Evolutionary conservation across 2,329 filamentous ascomycete genomes (phyloP), one percentile per base, ranked within the genome.

Genomic region (Colletotrichum phormii): DNA sequence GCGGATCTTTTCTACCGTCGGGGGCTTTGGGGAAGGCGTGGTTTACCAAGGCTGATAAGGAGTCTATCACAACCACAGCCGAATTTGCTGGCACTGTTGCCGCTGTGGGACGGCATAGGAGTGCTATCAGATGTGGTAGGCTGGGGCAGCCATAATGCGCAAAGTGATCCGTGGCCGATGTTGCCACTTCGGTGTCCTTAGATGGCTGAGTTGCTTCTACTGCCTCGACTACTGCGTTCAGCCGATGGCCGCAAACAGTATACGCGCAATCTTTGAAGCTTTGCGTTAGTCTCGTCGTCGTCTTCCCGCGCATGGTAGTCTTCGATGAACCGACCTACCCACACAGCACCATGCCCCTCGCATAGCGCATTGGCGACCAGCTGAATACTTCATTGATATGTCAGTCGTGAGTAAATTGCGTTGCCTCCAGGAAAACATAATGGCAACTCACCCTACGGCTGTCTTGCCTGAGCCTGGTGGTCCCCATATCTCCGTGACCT

Each of bases 391-490:
- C 9, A 18, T 24, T 18, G 51, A 63, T 35, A 31, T 18, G 42
- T 74, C 35, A 75, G 72, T 68, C 53, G 75, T 75, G 57, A 22
- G 11, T 22, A 8, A 35, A 24, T 33, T 29, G 51, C 72, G 65
- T 64, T 70, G 64, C 74, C 67, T 67, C 62, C 54, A 42, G 5
- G 18, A 46, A 8, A 57, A n/a, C 26, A 29, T 35, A 46, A 54
- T 31, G 59, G 15, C 5, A 59, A 83, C 90, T 83, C 86, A 96
- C 93, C 92, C 93, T 77, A 98, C 85, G 13, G 92, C 88, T 4
- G 95, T 97, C 86, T 97, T 98, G 35, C 95, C 96, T 31, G 90
- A 90, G 1, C 95, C 95, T 9, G 94, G 93, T 12, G 95, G 95
- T 0, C 96, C 96, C 89, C 94, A 97, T 62, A 98, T 84, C 82